Conservation (phyloP, 139 green algal genomes). For the Chlorella vulgaris region DNA sequence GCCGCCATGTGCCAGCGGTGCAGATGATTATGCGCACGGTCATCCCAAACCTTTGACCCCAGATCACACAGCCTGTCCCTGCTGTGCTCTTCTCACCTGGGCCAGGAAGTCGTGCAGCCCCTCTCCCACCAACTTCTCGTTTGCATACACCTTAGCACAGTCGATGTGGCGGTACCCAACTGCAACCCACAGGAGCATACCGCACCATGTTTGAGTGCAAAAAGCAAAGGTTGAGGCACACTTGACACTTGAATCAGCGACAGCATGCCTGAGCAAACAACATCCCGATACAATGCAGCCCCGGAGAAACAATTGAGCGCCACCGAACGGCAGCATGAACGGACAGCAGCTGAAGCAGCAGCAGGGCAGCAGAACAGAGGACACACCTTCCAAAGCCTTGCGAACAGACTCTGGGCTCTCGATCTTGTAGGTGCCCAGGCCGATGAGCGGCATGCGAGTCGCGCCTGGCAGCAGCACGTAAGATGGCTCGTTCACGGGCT, state of each 20-base stretch:
- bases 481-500: constrained; percentile 39
- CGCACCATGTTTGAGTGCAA: neutral
- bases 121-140: constrained; percentile 72
- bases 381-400: constrained; percentile 28
- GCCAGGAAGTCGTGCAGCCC: constrained; percentile 65
- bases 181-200: constrained; percentile 4
- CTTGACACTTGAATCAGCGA: no score
- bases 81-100: neutral
- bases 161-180: constrained; percentile 82
- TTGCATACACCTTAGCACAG: constrained; percentile 79
- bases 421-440: constrained; percentile 73
- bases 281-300: no score
- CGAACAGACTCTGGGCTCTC: constrained; percentile 51
- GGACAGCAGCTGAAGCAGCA: no score
- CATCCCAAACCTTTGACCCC: no score
- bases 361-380: no score
- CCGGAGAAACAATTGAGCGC: no score
- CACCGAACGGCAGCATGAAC: no score
- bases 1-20: no score
- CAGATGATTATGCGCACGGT: no score
- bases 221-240: neutral
- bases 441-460: constrained; percentile 67
- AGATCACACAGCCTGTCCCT: no score
- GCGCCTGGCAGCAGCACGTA: constrained; percentile 58
- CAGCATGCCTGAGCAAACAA: no score